Base-by-base conservation (phyloP, 192 early-diverging fungal genomes). In the Rhizophagus prolifer region DNA sequence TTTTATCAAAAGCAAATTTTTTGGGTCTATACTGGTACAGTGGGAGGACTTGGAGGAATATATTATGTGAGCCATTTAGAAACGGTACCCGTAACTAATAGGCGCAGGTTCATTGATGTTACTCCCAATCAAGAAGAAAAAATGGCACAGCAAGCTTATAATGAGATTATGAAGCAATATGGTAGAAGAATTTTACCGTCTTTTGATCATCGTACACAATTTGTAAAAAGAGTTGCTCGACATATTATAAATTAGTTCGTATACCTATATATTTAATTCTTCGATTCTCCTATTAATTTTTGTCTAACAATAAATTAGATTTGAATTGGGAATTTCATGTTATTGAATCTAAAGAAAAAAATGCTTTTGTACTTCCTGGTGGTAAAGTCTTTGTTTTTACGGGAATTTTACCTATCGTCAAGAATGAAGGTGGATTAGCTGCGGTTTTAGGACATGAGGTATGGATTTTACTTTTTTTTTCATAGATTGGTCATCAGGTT, bases 361-460 rank as follows among this genome's bases (percentile, higher is more conserved):
- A 98, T 82, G 97, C 97, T 4, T 97, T 99, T 83, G 96, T 98
- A 10, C 82, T 97, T 60, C 96, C 97, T 2, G 95, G 95, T 46
- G 95, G 95, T 44, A 96, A 96, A 82, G 92, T 99, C 0, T 99
- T 99, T 90, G 97, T 99, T 38, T 99, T 98, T 76, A 95, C 95
- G 28, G 97, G 97, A 5, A 89, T 99, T 23, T 84, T 99, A 4
- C 92, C 92, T 2, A 84, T 99, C 31, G 89, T 89, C 0, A 70
- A 86, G 66, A 90, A 94, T 81, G 94, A 95, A 80, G 88, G 93
- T 79, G 96, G 95, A 10, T 79, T 99, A 80, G 97, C 97, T 8
- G 93, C 96, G 1, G 95, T 99, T 3, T 79, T 99, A 26, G 93
- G 95, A 1, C 97, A 99, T 78, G 97, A 99, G 44, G 74, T 75